Percentiles rank a stretch among this genome's conserved stretches.
These are phyloP conservation scores for Pseudopithomyces chartarum DNA, from an alignment of 2,329 filamentous ascomycete genomes.

Conservation along the genomic window DNA sequence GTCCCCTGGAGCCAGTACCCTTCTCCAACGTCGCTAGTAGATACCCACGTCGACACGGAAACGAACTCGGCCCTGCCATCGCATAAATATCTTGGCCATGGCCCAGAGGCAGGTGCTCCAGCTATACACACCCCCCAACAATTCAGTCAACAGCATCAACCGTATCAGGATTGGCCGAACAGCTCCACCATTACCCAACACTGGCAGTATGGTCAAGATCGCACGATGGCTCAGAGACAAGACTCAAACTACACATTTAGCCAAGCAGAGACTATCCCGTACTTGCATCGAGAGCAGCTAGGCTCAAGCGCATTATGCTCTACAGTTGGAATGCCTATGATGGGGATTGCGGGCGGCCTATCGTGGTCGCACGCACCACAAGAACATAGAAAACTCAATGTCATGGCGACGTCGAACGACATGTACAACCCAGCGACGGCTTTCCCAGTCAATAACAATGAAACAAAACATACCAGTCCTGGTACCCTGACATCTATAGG, in stretches of 20 bases:
- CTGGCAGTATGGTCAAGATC: neutral
- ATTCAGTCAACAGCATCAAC: neutral
- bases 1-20: neutral
- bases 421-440: neutral
- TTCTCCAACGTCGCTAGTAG: neutral
- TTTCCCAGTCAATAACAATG: neutral
- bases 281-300: neutral
- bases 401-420: neutral
- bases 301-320: constrained; percentile 8
- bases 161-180: neutral
- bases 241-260: neutral
- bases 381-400: neutral
- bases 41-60: neutral
- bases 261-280: neutral
- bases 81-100: neutral
- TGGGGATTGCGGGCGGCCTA: neutral
- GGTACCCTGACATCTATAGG: neutral
- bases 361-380: neutral
- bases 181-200: neutral
- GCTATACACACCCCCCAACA: neutral
- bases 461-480: neutral
- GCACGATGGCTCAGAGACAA: neutral
- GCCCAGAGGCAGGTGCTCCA: neutral
- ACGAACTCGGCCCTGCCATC: neutral
- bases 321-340: constrained; percentile 9